Percentiles rank a stretch among this genome's conserved stretches.
Evolutionary conservation across 2,329 filamentous ascomycete species (phyloP).

Genomic region (Aspergillus fumigatiaffinis): DNA sequence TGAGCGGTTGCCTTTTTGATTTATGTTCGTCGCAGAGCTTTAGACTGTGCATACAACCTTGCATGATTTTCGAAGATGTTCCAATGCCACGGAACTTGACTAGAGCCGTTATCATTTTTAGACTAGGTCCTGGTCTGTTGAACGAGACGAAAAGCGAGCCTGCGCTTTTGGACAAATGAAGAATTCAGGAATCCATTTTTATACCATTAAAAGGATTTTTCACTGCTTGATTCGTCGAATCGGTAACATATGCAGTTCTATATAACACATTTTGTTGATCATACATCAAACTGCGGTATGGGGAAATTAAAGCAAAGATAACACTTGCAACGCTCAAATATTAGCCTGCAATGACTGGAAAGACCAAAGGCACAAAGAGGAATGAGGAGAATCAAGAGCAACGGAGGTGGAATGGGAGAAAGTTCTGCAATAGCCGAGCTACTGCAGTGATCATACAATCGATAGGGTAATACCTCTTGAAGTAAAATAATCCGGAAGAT

Average conservation of each 20-base stretch:
- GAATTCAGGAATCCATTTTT: conserved; percentile 7
- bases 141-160: conserved; percentile 13
- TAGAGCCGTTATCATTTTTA: conserved; percentile 3
- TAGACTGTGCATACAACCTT: conserved; percentile 6
- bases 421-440: neutral
- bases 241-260: conserved; percentile 13
- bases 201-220: neutral
- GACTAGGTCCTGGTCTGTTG: conserved; percentile 7
- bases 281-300: conserved; percentile 10
- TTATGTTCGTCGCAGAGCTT: neutral
- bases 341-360: conserved; percentile 9
- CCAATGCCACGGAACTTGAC: neutral
- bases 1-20: neutral
- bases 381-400: conserved; percentile 5
- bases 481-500: neutral
- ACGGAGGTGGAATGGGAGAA: neutral
- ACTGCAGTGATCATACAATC: neutral
- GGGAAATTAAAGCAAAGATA: conserved; percentile 18
- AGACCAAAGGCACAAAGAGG: conserved; percentile 6
- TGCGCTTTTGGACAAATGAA: conserved; percentile 24
- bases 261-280: conserved; percentile 12
- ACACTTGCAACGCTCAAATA: conserved; percentile 15
- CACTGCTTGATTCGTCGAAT: conserved; percentile 4
- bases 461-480: neutral
- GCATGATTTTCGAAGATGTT: neutral